Evolutionary conservation across 2,329 filamentous ascomycete species (phyloP), one percentile per base, ranked within the genome.

Genomic region (Fusarium verticillioides): DNA sequence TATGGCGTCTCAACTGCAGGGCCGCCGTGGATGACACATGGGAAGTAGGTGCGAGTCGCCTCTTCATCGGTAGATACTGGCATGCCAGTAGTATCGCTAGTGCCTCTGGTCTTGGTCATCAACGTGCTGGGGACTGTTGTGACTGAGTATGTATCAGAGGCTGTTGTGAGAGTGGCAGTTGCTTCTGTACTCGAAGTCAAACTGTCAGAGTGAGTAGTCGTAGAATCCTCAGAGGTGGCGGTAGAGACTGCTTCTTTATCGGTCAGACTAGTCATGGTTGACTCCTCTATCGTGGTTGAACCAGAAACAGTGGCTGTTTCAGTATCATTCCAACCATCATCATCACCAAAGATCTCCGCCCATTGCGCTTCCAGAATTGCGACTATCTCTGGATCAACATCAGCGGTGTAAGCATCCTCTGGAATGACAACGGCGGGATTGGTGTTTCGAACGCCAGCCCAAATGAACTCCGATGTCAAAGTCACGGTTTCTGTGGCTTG

Each of bases 381-480:
- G 26, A 10, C 12, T 28, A 28, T 47, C 0, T 47, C 6, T 47
- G 26, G 44, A 4, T 28, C 44, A 8, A 47, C 44, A 4, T 47
- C 44, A 0, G 44, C 44, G 9, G 44, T 28, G 26, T 47, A 47
- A 21, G 44, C 44, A 2, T 47, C 26, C 0, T 47, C 12, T 0
- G 44, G 26, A 2, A 46, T 46, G 0, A 46, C 0, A 0, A 4
- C 13, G 9, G 7, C 26, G 13, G 44, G 44, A 5, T 46, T 21
- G 0, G 26, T 28, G 18, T 46, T 4, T 2, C 18, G 44, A 21
- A 28, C 26, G 0, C 44, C 44, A 28, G 26, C 44, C 26, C 44
- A 47, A 3, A 47, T 0, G 2, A 47, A 28, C 6, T 47, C 9
- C 4, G 44, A 0, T 1, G 18, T 28, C 2, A 47, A 47, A 1